Base-by-base conservation (phyloP, 495 filamentous ascomycete genomes). In the Talaromyces stipitatus region DNA sequence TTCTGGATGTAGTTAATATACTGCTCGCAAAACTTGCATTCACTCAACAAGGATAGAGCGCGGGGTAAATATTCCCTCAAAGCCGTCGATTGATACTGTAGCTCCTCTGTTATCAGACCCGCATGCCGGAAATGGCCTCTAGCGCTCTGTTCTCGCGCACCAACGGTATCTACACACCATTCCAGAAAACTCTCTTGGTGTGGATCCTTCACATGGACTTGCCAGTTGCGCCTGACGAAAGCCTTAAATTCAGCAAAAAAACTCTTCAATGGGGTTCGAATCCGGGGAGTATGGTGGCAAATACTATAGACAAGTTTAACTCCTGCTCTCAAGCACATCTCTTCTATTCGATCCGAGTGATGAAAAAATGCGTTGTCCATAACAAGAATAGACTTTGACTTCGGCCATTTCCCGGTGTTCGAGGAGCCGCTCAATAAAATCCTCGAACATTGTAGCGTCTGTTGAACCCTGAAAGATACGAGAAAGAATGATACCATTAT, bases 391-490 rank as follows among this genome's bases (percentile, higher is more conserved):
- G 67, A 75, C 41, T 68, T 72, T 20, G 61, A 67, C 51, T 70
- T 65, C 1, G 69, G 75, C 61, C 53, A 77, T 60, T 32, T 66
- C 28, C 67, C 61, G 74, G 50, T 74, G 60, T 38, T 59, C 57
- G 12, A 78, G 66, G 30, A 72, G 62, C 61, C 72, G 60, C 60
- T 78, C 61, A 52, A 76, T 67, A 60, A 72, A 64, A 62, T 75
- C 67, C 48, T 64, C 75, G 20, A 62, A 68, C 43, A 74, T 71
- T 33, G n/a, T 65, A 30, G 57, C 70, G 76, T 2, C 76, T 62
- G 18, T 59, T n/a, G n/a, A n/a, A n/a, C n/a, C n/a, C n/a, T n/a
- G n/a, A n/a, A n/a, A n/a, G n/a, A n/a, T n/a, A n/a, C n/a, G 58
- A 46, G 63, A 62, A 3, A 71, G 36, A 50, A 73, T 26, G 30